Conservation (phyloP, 139 green algal species). For the Mesostigma viride region DNA sequence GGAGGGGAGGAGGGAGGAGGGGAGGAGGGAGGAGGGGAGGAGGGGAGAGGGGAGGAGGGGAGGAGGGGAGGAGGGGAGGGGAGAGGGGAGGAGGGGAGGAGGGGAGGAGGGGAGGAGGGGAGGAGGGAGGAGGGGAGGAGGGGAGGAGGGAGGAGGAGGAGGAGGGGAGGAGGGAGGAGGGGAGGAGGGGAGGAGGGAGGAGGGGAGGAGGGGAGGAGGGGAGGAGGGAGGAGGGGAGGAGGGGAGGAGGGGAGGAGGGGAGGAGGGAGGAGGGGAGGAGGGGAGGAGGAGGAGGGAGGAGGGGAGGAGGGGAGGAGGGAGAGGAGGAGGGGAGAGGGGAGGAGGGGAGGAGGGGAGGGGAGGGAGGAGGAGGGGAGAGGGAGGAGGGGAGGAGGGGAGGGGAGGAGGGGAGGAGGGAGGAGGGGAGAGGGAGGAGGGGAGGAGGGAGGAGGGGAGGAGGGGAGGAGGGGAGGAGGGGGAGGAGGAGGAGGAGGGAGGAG, state of each 20-base stretch:
- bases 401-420: neutral
- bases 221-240: neutral
- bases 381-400: neutral
- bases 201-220: neutral
- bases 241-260: neutral
- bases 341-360: neutral
- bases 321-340: neutral
- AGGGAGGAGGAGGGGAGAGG: neutral
- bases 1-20: neutral
- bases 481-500: neutral
- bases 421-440: neutral
- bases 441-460: neutral
- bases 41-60: neutral
- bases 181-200: neutral
- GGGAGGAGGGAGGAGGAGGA: neutral
- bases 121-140: neutral
- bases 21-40: neutral
- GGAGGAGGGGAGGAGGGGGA: neutral
- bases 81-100: neutral
- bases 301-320: neutral
- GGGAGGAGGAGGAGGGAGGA: neutral
- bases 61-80: neutral
- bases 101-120: neutral
- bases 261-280: neutral
- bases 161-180: neutral